These are phyloP conservation scores for Pistacia atlantica DNA, from an alignment of 345 rosid species.

Conservation along the genomic window DNA sequence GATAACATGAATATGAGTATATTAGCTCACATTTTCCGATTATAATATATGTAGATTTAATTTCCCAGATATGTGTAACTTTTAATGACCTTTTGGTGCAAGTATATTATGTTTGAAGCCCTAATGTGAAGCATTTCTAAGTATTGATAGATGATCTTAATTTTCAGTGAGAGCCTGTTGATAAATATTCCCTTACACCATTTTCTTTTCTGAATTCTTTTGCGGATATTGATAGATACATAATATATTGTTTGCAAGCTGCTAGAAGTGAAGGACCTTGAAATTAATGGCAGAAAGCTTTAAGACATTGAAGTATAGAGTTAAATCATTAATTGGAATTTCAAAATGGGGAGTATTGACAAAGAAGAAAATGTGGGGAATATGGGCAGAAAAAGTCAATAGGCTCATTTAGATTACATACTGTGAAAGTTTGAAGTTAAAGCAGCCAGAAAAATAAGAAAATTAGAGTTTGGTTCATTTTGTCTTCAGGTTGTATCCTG, in stretches of 20 bases:
- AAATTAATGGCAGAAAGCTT: background rate
- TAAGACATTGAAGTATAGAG: background rate
- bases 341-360: background rate
- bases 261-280: too few species aligned
- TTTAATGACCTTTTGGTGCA: background rate
- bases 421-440: too few species aligned
- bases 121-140: background rate
- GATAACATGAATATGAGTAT: slow-evolving; percentile 18
- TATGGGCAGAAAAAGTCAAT: too few species aligned
- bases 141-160: background rate
- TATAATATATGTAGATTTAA: background rate
- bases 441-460: too few species aligned
- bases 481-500: too few species aligned
- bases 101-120: background rate
- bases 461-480: too few species aligned
- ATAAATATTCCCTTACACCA: background rate
- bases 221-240: too few species aligned
- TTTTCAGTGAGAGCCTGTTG: background rate
- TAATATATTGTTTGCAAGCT: too few species aligned
- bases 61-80: background rate
- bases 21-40: background rate
- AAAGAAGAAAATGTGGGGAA: background rate
- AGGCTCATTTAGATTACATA: too few species aligned
- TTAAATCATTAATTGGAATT: background rate
- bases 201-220: background rate